Evolutionary conservation across 108 stramenopile genomes (phyloP), one percentile per base, ranked within the genome.

Genomic region (Pelagomonas calceolata): DNA sequence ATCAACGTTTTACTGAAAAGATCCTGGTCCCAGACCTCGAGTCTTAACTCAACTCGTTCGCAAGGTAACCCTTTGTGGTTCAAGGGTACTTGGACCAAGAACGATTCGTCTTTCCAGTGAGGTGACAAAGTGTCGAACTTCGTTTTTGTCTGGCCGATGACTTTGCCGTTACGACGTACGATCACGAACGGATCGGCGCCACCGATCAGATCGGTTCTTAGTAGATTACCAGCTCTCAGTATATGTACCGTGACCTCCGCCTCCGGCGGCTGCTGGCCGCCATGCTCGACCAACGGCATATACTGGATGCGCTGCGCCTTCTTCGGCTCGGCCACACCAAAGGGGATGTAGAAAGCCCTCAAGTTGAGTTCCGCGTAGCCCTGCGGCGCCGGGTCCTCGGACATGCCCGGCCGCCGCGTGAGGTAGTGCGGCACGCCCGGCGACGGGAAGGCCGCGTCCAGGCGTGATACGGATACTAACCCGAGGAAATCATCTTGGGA

Each of bases 181-280:
- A 60, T 51, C 51, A 36, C 35, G 51, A 73, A 73, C 9, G 73
- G 73, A 43, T 73, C 73, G 29, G 36, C 34, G 26, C 63, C 63
- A 10, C 70, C 70, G 30, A 71, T 65, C 26, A 71, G 30, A 30
- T 71, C 70, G 26, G 30, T 26, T 35, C 65, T 64, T 5, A 31
- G 34, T 12, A 71, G 64, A 64, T 36, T 36, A 26, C 51, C 51
- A 12, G 7, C 51, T 3, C 51, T 17, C 21, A 60, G 51, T 17
- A 60, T 12, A 3, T 60, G 14, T 1, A 60, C 21, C 21, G 1
- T 3, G 51, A 60, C 51, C 51, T 60, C 51, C 21, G 26, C 51
- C 21, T 16, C 26, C 0, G 51, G 51, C 51, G 51, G 21, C 21
- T 60, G 21, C 21, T 26, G 7, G 51, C 51, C 51, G 39, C 39